Evolutionary conservation across 192 early-diverging fungal genomes (phyloP), one percentile per base, ranked within the genome.

Genomic region (Podila verticillata): DNA sequence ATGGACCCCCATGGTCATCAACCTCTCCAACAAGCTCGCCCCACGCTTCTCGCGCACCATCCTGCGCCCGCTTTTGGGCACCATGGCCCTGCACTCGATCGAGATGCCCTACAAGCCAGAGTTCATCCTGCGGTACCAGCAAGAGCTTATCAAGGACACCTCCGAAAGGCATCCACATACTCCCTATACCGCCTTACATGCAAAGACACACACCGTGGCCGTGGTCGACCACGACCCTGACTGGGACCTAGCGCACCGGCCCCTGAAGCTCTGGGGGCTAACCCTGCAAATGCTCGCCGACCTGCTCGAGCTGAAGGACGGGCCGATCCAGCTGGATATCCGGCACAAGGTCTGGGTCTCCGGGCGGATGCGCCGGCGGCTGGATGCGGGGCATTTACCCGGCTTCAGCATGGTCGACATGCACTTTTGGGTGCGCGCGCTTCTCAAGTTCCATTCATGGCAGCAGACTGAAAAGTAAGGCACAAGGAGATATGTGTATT

Each of bases 221-320:
- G 48, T 79, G 0, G 51, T 79, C 36, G 75, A 79, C n/a, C 49
- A 67, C 30, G 68, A 79, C 4, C 69, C 75, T 1, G 75, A 79
- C 44, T 79, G 75, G 75, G 75, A 79, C 39, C 75, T 69, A 2
- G 75, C 66, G 19, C 73, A 75, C 30, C 44, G 62, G 28, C 73
- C 73, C 17, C 39, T 84, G 29, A 68, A 70, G 54, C 63, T 84
- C 3, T 84, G 83, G 83, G 83, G 83, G 5, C 47, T 84, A 29
- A 84, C 83, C 0, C 51, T 84, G 66, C 83, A 84, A 35, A 82
- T 84, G 83, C 77, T 81, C 35, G 75, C 78, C 0, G 83, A 84
- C 74, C 71, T 84, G 36, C 61, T 84, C 31, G 83, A 84, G 28
- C 54, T 79, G 7, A 79, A 79, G 67, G 69, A 79, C 32, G 75